Conservation (phyloP, 306 rosid genomes). For the Prunus mira region DNA sequence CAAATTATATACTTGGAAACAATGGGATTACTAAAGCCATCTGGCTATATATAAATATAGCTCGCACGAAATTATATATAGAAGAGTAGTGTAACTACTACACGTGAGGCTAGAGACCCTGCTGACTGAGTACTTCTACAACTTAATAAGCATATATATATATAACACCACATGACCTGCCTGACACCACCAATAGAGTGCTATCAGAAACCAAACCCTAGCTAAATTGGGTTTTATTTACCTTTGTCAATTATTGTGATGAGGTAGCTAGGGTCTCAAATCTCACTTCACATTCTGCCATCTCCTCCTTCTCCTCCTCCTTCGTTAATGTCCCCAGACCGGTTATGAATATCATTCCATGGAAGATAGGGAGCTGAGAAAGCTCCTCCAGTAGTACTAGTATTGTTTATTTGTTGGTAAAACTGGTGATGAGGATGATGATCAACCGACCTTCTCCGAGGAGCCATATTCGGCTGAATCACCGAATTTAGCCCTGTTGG, state of each 20-base stretch:
- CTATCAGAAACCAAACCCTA: constrained; percentile 11
- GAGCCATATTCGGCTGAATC: constrained; percentile 10
- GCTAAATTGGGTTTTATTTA: constrained; percentile 10
- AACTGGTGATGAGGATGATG: constrained; percentile 40
- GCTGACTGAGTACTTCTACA: background rate
- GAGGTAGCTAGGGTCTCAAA: constrained; percentile 10
- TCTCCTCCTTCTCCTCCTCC: constrained; percentile 27
- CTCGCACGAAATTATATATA: background rate
- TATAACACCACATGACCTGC: background rate
- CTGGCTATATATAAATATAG: background rate
- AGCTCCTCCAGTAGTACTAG: constrained; percentile 5
- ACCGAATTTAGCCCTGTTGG: background rate
- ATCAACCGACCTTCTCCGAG: constrained; percentile 33
- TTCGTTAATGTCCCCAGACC: background rate
- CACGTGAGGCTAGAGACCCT: constrained; percentile 4
- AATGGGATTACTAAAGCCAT: background rate
- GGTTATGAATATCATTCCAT: constrained; percentile 43
- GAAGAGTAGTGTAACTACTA: background rate
- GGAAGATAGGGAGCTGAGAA: constrained; percentile 60
- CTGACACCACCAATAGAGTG: background rate
- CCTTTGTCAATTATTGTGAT: constrained; percentile 7
- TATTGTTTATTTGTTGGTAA: constrained; percentile 24
- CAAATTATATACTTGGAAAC: background rate
- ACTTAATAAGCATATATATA: background rate
- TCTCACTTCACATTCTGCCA: background rate